A percentile compares a stretch with the other conserved stretches of the same genome.
Evolutionary conservation across 2,329 filamentous ascomycete species (phyloP).

Genomic region (Calonectria montana): DNA sequence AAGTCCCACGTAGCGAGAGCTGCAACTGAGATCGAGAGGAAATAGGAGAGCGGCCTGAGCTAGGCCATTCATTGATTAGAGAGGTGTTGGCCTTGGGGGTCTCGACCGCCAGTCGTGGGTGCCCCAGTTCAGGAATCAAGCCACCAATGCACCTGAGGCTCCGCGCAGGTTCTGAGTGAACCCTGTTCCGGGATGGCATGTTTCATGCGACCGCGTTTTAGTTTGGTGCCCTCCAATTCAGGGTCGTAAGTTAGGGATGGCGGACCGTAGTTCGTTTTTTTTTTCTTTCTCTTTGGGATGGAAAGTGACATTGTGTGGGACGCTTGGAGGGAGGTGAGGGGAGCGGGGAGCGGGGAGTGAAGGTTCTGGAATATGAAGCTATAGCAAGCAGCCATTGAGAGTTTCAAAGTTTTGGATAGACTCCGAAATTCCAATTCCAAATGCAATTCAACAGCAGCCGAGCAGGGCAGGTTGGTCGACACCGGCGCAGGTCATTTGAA

Average conservation of each 20-base stretch:
- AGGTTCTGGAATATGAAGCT: neutral
- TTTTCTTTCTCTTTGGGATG: neutral
- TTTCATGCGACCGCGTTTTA: neutral
- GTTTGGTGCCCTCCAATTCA: neutral
- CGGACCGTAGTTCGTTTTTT: neutral
- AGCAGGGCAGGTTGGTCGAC: neutral
- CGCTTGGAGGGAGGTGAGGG: neutral
- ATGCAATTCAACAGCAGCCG: neutral
- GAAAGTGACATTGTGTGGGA: neutral
- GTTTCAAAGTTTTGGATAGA: neutral
- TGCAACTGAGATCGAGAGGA: constrained; percentile 23
- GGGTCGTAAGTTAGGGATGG: neutral
- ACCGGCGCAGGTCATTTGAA: neutral
- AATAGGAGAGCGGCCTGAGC: neutral
- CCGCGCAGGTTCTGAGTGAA: neutral
- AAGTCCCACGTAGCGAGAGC: neutral
- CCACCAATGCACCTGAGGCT: constrained; percentile 11
- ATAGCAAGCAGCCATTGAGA: neutral
- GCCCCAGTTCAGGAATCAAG: neutral
- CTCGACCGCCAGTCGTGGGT: constrained; percentile 23
- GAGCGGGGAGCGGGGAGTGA: neutral
- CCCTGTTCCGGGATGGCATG: neutral
- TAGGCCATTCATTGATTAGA: constrained; percentile 3
- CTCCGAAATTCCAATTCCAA: neutral
- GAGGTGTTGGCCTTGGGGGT: constrained; percentile 20